Percentiles rank a stretch among this genome's conserved stretches.
These are phyloP conservation scores for Hordeum marinum DNA, from an alignment of 176 grass and related monocot genomes.

Conservation along the genomic window DNA sequence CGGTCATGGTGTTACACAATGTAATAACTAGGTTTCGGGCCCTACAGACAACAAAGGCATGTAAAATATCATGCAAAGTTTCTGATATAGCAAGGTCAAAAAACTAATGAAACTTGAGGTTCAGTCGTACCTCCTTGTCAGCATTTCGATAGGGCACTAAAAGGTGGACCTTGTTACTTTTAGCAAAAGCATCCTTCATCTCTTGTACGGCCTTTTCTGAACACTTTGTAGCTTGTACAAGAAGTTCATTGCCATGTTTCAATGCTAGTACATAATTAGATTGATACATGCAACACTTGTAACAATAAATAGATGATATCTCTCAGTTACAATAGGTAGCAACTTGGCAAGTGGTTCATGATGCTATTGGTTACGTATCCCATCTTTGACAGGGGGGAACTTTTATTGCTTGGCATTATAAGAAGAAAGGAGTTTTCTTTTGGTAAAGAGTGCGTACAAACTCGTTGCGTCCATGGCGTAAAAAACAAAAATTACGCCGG, in stretches of 20 bases:
- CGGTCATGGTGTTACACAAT: not conserved
- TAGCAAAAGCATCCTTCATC: not conserved
- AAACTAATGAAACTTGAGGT: not conserved
- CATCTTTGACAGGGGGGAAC: no score
- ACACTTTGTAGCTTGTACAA: no score
- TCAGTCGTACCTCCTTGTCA: not conserved
- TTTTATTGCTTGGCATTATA: no score
- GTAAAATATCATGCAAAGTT: not conserved
- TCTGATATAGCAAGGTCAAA: not conserved
- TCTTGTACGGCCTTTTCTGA: no score
- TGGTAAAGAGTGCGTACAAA: no score
- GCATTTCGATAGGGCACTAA: not conserved
- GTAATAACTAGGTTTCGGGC: not conserved
- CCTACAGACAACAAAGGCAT: not conserved
- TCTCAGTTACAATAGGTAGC: not conserved
- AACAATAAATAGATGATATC: not conserved
- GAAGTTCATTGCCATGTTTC: no score
- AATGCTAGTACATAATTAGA: not conserved
- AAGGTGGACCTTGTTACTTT: not conserved
- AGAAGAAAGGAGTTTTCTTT: no score
- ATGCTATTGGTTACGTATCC: no score
- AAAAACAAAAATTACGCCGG: no score
- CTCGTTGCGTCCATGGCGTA: no score
- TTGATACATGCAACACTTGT: not conserved
- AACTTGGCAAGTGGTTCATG: no score